Evolutionary conservation across 495 filamentous ascomycete genomes (phyloP).

Genomic region (Neurospora sp.): DNA sequence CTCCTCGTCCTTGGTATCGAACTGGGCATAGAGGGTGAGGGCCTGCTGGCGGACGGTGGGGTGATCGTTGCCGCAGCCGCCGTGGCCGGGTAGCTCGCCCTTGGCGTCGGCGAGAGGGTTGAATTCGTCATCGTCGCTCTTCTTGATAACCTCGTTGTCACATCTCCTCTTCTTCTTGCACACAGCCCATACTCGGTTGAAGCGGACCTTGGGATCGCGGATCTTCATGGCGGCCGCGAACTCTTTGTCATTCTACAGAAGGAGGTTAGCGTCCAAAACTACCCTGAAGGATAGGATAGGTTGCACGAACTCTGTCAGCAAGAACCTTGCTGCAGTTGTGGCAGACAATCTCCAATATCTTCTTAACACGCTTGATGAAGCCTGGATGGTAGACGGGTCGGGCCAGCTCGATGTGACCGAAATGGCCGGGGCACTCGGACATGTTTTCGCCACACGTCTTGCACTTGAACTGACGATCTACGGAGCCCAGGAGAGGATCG

Average conservation of each 20-base stretch:
- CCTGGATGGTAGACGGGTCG: conserved; percentile 91
- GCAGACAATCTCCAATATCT: conserved; percentile 93
- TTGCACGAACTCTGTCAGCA: conserved; percentile 81
- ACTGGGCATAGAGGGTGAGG: conserved; percentile 58
- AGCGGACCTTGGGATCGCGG: conserved; percentile 85
- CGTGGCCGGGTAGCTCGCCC: conserved; percentile 48
- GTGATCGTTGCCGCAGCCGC: conserved; percentile 87
- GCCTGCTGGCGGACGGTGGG: conserved; percentile 79
- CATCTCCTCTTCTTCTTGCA: conserved; percentile 83
- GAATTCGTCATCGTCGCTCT: conserved; percentile 43
- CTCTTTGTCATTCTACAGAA: conserved; percentile 63
- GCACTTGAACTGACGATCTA: conserved; percentile 88
- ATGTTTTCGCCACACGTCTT: conserved; percentile 90
- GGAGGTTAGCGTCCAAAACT: conserved; percentile 56
- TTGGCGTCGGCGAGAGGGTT: conserved; percentile 41
- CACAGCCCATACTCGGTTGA: conserved; percentile 75
- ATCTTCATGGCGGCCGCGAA: conserved; percentile 71
- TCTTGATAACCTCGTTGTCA: conserved; percentile 56
- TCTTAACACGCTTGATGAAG: conserved; percentile 96
- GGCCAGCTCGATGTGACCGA: conserved; percentile 94
- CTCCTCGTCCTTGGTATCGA: conserved; percentile 54
- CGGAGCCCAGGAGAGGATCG: conserved; percentile 86
- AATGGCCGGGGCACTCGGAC: conserved; percentile 92
- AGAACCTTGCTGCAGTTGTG: conserved; percentile 95
- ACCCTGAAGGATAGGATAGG: conserved; percentile 32